phyloP scores from a whole-genome alignment of 2,329 filamentous ascomycete genomes.

The Ceratocystis eucalypticola region DNA sequence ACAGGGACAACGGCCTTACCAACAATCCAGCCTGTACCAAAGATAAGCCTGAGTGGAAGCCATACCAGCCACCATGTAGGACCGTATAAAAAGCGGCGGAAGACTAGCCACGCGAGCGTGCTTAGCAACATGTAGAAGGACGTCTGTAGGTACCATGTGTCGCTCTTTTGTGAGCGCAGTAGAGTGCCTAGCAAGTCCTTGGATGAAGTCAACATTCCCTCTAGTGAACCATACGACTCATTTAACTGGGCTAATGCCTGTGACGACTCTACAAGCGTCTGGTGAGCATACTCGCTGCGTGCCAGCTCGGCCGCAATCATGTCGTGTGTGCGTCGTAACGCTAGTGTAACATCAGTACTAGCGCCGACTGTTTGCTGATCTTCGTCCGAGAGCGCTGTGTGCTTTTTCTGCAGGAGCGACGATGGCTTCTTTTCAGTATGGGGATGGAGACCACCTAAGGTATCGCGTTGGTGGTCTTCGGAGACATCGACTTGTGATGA shows the following conservation, averaged over 20 bases:
- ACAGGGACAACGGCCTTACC: slow-evolving; percentile 37
- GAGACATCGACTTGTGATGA: slow-evolving; percentile 20
- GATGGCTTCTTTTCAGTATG: slow-evolving; percentile 21
- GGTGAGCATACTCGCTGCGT: slow-evolving; percentile 76
- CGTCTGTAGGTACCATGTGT: slow-evolving; percentile 94
- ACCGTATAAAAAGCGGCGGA: slow-evolving; percentile 72
- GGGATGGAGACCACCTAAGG: slow-evolving; percentile 18
- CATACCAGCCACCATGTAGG: slow-evolving; percentile 82
- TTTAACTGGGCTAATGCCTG: slow-evolving; percentile 67
- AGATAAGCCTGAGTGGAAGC: slow-evolving; percentile 59
- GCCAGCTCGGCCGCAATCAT: slow-evolving; percentile 75
- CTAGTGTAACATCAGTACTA: slow-evolving; percentile 69
- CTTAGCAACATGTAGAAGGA: slow-evolving; percentile 67
- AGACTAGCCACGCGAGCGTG: slow-evolving; percentile 76
- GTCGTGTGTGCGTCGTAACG: slow-evolving; percentile 72
- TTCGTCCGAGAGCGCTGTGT: slow-evolving; percentile 40
- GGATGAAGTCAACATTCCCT: slow-evolving; percentile 61
- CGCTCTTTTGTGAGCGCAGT: slow-evolving; percentile 79
- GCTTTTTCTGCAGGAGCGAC: slow-evolving; percentile 24
- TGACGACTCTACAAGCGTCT: slow-evolving; percentile 74
- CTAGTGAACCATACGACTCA: slow-evolving; percentile 68
- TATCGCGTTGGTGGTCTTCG: slow-evolving; percentile 21
- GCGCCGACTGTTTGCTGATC: slow-evolving; percentile 62
- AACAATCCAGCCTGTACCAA: slow-evolving; percentile 43
- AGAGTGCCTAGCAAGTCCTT: slow-evolving; percentile 64